Evolutionary conservation across 169 alveolate species (phyloP), one percentile per base, ranked within the genome.

Genomic region (Theileria annulata): DNA sequence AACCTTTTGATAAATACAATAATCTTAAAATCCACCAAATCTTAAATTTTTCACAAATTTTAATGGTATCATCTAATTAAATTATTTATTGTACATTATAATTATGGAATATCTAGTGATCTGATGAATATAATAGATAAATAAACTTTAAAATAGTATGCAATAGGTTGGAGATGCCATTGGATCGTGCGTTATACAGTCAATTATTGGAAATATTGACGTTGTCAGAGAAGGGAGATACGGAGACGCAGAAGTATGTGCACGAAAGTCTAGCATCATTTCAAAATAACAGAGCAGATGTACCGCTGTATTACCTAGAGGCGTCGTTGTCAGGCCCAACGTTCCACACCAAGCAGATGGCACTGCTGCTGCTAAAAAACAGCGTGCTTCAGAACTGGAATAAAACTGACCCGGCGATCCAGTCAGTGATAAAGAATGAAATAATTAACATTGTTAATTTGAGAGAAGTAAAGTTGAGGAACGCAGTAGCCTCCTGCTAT

Each of bases 201-300:
- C 81, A 68, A 68, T 75, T 82, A 10, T 23, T 82, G 48, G 58
- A 28, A 0, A 81, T 75, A 13, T 30, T 82, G 74, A 71, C 75
- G 62, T 30, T 37, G 48, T 74, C 85, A 10, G 85, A 74, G 21
- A 33, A 64, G 28, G 81, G 86, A 0, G 90, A 84, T 28, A 84
- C 90, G 30, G 74, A 77, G 21, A 73, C 83, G 3, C 90, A 84
- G 84, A 84, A 72, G 68, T 69, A 71, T 30, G 87, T 84, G 21
- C 47, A 75, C 17, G 87, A 84, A 37, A 69, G 49, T 51, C 56
- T 76, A 37, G 27, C 77, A 4, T 35, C 23, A 27, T 84, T 84
- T 54, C 87, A 84, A 35, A 15, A 71, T 1, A 59, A 28, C 25
- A 47, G 75, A 19, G 58, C 54, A 17, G 88, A 75, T 59, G 33